Evolutionary conservation across 805 yeast species (phyloP), one percentile per base, ranked within the genome.

Genomic region (Debaryomyces hansenii): DNA sequence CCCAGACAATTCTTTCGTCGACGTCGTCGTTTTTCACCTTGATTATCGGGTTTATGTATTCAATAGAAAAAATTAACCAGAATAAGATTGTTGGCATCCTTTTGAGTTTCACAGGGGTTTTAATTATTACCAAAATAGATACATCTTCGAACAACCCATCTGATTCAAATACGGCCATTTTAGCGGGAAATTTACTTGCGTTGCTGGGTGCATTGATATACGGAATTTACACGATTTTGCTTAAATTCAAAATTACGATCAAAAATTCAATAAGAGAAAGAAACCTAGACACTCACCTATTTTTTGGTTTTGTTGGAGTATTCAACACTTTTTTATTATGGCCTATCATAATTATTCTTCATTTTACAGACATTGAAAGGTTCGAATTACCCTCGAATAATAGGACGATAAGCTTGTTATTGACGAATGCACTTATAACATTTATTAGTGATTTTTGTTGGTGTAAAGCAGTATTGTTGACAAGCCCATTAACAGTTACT

Each of bases 221-320:
- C 62, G 98, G 98, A 36, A 69, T 90, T 7, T 94, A 94, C 69
- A 89, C 97, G 20, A 89, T 95, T 5, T 63, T 94, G 37, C 70
- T 94, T 44, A 92, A 92, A 60, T 72, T 78, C 55, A 80, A 78
- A 56, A 87, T 91, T 16, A 55, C 64, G 15, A 58, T 65, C 36
- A 63, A 58, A 14, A 57, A 61, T 49, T 59, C 72, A 4, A 77
- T 79, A 40, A 83, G 82, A 47, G 97, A 92, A 60, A 74, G 85
- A 12, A 71, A 86, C 42, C 74, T 94, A 37, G 85, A 94, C 62
- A 89, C 95, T 74, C 87, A 84, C 62, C 73, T 91, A 31, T 94
- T 94, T 59, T 91, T 94, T 62, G 99, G 98, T 0, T 91, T 88
- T 66, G 98, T 94, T 20, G 99, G 99, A 1, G 69, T 92, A 4